Evolutionary conservation across 495 filamentous ascomycete genomes (phyloP), one percentile per base, ranked within the genome.

Genomic region (Lineolata rhizophorae): DNA sequence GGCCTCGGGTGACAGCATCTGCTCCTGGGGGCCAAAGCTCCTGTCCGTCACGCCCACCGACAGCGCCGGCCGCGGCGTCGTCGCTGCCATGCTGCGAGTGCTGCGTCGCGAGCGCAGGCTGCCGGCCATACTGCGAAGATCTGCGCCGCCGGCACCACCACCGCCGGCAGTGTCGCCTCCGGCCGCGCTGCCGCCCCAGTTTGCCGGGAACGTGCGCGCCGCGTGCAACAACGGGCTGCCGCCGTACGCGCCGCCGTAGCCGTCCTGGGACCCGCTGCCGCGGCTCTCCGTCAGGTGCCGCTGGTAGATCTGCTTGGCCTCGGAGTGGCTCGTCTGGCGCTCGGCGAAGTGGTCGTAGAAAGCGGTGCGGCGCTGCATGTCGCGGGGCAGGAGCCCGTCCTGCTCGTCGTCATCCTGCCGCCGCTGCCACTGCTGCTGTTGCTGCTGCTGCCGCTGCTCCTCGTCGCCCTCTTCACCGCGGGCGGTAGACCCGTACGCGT

Each of bases 291-390:
- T 55, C 51, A 83, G 77, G 52, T 80, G 82, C 36, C 81, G 65
- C 46, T 92, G 87, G 52, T 92, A 97, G 57, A 94, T 84, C 18
- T 93, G 62, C 49, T 87, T 94, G 21, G 85, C 79, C 45, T 97
- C 85, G 14, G 75, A 65, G 53, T 94, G 80, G 38, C 70, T 81
- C 64, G 85, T 70, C 38, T 79, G 76, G 45, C 84, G 87, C 49
- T 97, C 85, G 35, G 72, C 70, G n/a, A 77, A 68, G 46, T 76
- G 72, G 51, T 87, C 77, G 51, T 82, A 87, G 40, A 74, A 79
- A 4, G 81, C 72, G 2, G 81, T 90, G 53, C 69, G 79, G 37
- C 70, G 62, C 38, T 77, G 75, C 33, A 66, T 63, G 48, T 90
- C 80, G 50, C 80, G 57, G 27, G 69, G 67, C 5, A 90, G 62